Percentiles rank a stretch among this genome's conserved stretches.
These are phyloP conservation scores for Podaxis sp. DNA, from an alignment of 768 basidiomycete genomes.

Conservation along the genomic window DNA sequence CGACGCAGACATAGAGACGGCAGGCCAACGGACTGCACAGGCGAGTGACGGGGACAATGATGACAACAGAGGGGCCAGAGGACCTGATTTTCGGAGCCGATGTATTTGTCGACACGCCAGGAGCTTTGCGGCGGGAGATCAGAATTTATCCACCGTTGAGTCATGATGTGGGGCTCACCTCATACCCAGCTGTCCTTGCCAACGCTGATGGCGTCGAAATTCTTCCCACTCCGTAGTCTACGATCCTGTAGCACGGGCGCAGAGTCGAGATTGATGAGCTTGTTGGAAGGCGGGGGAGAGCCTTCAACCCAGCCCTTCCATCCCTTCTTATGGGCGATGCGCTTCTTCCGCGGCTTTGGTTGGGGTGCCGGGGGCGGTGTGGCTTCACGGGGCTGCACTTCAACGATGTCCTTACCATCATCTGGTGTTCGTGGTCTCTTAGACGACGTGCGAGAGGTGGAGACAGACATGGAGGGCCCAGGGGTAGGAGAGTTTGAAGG, in stretches of 20 bases:
- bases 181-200: conserved; percentile 79
- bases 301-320: conserved; percentile 94
- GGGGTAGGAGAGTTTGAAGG: conserved; percentile 73
- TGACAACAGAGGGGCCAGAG: conserved; percentile 15
- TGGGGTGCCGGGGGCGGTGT: conserved; percentile 22
- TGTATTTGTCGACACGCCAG: conserved; percentile 22
- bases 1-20: conserved; percentile 16
- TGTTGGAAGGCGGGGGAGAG: conserved; percentile 75
- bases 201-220: conserved; percentile 79
- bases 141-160: conserved; percentile 45
- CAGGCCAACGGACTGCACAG: neutral
- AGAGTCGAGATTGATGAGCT: conserved; percentile 78
- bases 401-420: conserved; percentile 47
- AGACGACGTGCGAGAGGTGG: conserved; percentile 75
- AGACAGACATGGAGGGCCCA: conserved; percentile 71
- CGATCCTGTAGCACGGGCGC: conserved; percentile 71
- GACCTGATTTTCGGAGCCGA: conserved; percentile 25
- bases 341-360: conserved; percentile 51
- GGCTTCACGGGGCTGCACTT: conserved; percentile 22
- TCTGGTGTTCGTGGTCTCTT: conserved; percentile 77
- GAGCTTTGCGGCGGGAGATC: conserved; percentile 29
- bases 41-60: conserved; percentile 23
- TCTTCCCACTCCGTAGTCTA: conserved; percentile 81
- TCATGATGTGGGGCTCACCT: conserved; percentile 34
- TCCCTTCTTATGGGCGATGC: conserved; percentile 70